A percentile compares a stretch with the other conserved stretches of the same genome.
These are phyloP conservation scores for Pichia nakasei DNA, from an alignment of 805 yeast species.

Conservation along the genomic window DNA sequence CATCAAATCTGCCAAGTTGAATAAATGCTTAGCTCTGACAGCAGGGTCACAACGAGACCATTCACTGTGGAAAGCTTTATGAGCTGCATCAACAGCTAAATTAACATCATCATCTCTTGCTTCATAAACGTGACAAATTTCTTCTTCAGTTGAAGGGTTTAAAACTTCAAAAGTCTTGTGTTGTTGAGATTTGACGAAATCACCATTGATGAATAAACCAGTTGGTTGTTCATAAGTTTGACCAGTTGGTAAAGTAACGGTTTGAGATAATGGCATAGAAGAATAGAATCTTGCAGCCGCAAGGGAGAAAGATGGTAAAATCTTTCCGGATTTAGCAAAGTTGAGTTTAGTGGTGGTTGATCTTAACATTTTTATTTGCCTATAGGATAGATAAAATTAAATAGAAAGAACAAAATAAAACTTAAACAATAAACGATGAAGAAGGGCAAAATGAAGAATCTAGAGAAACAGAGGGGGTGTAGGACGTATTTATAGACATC, in stretches of 20 bases:
- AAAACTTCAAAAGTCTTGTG: constrained; percentile 55
- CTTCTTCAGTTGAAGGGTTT: constrained; percentile 65
- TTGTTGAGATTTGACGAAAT: constrained; percentile 46
- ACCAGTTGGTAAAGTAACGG: constrained; percentile 29
- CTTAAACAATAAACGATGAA: neutral
- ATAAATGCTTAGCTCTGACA: constrained; percentile 52
- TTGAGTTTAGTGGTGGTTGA: constrained; percentile 1
- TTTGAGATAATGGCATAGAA: constrained; percentile 17
- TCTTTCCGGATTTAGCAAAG: neutral
- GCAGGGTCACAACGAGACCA: constrained; percentile 71
- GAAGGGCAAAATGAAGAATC: too few species aligned
- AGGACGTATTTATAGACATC: too few species aligned
- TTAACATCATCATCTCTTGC: constrained; percentile 77
- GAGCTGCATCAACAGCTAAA: constrained; percentile 78
- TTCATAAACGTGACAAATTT: constrained; percentile 59
- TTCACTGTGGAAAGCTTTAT: constrained; percentile 53
- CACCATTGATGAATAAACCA: constrained; percentile 58
- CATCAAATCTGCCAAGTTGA: constrained; percentile 68
- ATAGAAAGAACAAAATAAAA: neutral
- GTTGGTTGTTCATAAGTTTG: constrained; percentile 32
- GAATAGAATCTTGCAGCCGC: constrained; percentile 12
- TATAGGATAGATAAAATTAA: neutral
- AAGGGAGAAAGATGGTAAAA: neutral
- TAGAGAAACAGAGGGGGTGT: too few species aligned
- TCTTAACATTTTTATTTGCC: constrained; percentile 7